These are phyloP conservation scores for Puccinia novopanici DNA, from an alignment of 1,284 basidiomycete genomes.

Conservation along the genomic window DNA sequence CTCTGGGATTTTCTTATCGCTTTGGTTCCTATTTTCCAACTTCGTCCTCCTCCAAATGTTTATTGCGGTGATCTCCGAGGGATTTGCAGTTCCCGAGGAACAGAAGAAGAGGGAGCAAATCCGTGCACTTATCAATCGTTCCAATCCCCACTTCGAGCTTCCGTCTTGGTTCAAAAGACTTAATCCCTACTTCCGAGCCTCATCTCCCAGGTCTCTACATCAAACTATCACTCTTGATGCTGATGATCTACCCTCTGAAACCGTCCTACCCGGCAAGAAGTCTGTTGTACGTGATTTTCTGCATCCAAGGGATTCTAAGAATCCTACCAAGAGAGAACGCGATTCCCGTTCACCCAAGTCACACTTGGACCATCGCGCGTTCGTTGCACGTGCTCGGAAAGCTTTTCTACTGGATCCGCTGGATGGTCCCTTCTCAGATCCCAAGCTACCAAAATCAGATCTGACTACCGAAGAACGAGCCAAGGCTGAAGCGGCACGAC, in stretches of 20 bases:
- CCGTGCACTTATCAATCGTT: constrained; percentile 63
- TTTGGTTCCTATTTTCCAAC: constrained; percentile 91
- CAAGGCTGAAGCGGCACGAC: constrained; percentile 36
- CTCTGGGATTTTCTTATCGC: constrained; percentile 73
- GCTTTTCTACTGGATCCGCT: constrained; percentile 36
- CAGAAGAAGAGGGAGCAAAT: constrained; percentile 82
- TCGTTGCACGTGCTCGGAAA: constrained; percentile 41
- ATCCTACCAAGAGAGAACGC: constrained; percentile 71
- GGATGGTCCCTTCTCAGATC: constrained; percentile 5
- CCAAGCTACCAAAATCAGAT: constrained; percentile 1
- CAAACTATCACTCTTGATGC: constrained; percentile 46
- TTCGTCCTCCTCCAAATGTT: constrained; percentile 97
- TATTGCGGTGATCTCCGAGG: constrained; percentile 94
- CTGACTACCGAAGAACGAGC: constrained; percentile 27
- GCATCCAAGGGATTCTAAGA: constrained; percentile 61
- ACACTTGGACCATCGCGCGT: constrained; percentile 12
- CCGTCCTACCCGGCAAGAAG: constrained; percentile 28
- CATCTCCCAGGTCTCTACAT: constrained; percentile 63
- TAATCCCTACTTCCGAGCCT: constrained; percentile 83
- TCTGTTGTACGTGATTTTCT: constrained; percentile 32
- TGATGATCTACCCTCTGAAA: constrained; percentile 52
- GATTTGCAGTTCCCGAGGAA: constrained; percentile 90
- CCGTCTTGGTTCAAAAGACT: constrained; percentile 73
- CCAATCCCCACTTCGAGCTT: constrained; percentile 61
- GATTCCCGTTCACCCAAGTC: neutral